Evolutionary conservation across 129 eudicot genomes (phyloP).

Genomic region (Ambrosia artemisiifolia): DNA sequence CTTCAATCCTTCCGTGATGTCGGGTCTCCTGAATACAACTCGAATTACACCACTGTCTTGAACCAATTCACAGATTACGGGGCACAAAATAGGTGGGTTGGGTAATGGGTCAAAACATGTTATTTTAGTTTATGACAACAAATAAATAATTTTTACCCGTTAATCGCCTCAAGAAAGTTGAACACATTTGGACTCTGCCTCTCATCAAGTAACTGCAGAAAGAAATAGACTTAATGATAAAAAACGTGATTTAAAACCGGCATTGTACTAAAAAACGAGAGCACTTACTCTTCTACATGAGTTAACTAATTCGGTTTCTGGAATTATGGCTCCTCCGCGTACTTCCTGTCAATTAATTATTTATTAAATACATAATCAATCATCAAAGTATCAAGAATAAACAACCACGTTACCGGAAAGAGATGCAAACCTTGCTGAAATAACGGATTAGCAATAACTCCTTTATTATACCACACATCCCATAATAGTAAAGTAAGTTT

Average conservation of each 20-base stretch:
- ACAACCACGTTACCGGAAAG: not conserved
- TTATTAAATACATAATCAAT: not conserved
- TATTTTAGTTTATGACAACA: not conserved
- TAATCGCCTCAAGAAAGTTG: slow-evolving; percentile 77
- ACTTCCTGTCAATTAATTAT: slow-evolving; percentile 53
- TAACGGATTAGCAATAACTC: slow-evolving; percentile 79
- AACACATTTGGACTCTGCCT: slow-evolving; percentile 80
- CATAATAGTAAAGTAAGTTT: slow-evolving; percentile 73
- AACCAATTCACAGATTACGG: not conserved
- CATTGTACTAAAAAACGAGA: not conserved
- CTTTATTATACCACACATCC: slow-evolving; percentile 78
- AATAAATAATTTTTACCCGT: slow-evolving; percentile 38
- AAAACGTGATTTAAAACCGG: not conserved
- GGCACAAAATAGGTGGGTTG: not conserved
- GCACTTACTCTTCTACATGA: slow-evolving; percentile 73
- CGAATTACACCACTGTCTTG: not conserved
- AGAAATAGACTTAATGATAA: slow-evolving; percentile 15
- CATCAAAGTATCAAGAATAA: slow-evolving; percentile 16
- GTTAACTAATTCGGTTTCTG: slow-evolving; percentile 79
- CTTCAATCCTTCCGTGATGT: slow-evolving; percentile 64
- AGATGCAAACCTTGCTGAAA: slow-evolving; percentile 76
- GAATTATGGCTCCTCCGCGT: slow-evolving; percentile 69
- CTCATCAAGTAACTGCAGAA: slow-evolving; percentile 77
- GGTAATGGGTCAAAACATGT: not conserved
- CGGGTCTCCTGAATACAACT: slow-evolving; percentile 67